Evolutionary conservation across 2,329 filamentous ascomycete genomes (phyloP), one percentile per base, ranked within the genome.

Genomic region (Remersonia thermophila): DNA sequence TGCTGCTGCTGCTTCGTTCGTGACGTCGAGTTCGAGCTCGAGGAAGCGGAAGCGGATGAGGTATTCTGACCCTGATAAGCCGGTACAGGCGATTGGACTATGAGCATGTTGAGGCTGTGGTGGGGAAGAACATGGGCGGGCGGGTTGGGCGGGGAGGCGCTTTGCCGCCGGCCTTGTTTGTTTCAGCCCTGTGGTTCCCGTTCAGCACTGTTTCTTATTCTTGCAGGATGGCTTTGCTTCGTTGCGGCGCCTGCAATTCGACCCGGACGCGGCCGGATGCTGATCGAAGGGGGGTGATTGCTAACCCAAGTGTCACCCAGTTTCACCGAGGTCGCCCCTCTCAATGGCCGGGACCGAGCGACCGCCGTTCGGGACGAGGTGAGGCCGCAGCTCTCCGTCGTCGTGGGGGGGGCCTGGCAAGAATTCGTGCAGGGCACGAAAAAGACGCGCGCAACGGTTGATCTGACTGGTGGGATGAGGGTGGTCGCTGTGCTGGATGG

Each of bases 21-120:
- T 51, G 51, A 44, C 18, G 23, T 30, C 36, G 42, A 34, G 38
- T 37, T 40, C 32, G 42, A 56, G 48, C 57, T 55, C 17, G 52
- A 51, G 43, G 44, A 40, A 30, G 43, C 33, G 43, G 44, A 40
- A 30, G 43, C 33, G n/a, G 46, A 33, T 20, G 46, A 36, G 14
- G 50, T 56, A 47, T 58, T 58, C 42, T 63, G 62, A 55, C 55
- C 55, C 51, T 63, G 62, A 54, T 62, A 51, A 61, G 62, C 60
- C 57, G 60, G 56, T 51, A 61, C 57, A 54, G 59, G 56, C 42
- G 58, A 56, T 58, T 63, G 61, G 53, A 65, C 68, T 66, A 70
- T 69, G 50, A 70, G 66, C 67, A 71, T 71, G 52, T 61, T 68
- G 43, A 44, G 33, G 35, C 37, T 38, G 38, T 41, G 33, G 37